phyloP scores from a whole-genome alignment of 169 alveolate species.

The Cryptosporidium ryanae region DNA sequence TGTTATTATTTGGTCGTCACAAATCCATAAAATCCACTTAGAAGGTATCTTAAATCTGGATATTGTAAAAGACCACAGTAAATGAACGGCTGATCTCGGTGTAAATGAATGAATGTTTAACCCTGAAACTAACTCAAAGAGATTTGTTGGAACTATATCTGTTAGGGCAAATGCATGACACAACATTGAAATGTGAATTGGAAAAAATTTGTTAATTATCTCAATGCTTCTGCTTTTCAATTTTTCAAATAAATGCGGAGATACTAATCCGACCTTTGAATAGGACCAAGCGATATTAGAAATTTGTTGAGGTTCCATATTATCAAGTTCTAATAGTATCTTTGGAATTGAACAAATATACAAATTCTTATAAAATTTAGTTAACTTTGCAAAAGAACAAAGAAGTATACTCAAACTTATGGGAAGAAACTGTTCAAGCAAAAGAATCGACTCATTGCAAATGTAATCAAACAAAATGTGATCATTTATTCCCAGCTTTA shows the following conservation, averaged over 20 bases:
- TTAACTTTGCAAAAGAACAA: conserved; percentile 62
- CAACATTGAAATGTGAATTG: conserved; percentile 66
- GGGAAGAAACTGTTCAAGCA: conserved; percentile 30
- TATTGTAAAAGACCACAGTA: conserved; percentile 59
- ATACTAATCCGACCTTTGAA: conserved; percentile 55
- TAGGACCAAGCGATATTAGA: conserved; percentile 71
- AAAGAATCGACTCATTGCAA: conserved; percentile 41
- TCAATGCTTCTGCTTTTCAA: conserved; percentile 18
- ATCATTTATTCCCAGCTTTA: conserved; percentile 45
- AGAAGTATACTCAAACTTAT: conserved; percentile 44
- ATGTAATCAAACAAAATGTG: conserved; percentile 42
- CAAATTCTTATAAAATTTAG: conserved; percentile 33
- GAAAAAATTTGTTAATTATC: conserved; percentile 23
- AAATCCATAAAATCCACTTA: conserved; percentile 36
- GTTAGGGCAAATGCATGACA: conserved; percentile 64
- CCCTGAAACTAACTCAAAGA: conserved; percentile 30
- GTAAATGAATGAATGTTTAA: conserved; percentile 28
- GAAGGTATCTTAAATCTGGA: conserved; percentile 15
- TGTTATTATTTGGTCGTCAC: conserved; percentile 1
- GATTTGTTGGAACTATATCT: conserved; percentile 35
- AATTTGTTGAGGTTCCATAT: conserved; percentile 58
- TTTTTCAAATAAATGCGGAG: conserved; percentile 68
- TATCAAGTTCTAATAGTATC: conserved; percentile 45
- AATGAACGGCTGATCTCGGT: conserved; percentile 51
- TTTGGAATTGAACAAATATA: conserved; percentile 58